Percentiles rank a stretch among this genome's conserved stretches.
These are phyloP conservation scores for Termitomyces sp. DNA, from an alignment of 768 basidiomycete species.

Conservation along the genomic window DNA sequence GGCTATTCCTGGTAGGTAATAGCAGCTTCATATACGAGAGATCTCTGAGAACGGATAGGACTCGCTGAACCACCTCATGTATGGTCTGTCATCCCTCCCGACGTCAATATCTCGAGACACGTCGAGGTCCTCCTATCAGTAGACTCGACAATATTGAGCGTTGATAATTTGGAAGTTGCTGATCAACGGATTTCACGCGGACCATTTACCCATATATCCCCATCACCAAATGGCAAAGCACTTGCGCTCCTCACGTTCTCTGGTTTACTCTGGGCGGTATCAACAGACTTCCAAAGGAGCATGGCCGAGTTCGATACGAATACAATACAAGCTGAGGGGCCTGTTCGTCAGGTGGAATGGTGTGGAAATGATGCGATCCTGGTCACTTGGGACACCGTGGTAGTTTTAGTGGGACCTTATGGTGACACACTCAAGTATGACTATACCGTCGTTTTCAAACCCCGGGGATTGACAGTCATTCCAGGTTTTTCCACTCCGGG, in stretches of 20 bases:
- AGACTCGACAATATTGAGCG: slow-evolving; percentile 71
- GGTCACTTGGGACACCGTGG: slow-evolving; percentile 74
- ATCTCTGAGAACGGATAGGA: slow-evolving; percentile 33
- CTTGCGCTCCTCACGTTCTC: slow-evolving; percentile 75
- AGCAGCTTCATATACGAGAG: not conserved
- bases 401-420: slow-evolving; percentile 86
- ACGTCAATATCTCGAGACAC: slow-evolving; percentile 83
- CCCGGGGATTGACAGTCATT: slow-evolving; percentile 5
- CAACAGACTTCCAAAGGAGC: slow-evolving; percentile 84
- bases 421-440: slow-evolving; percentile 84
- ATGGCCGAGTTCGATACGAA: slow-evolving; percentile 83
- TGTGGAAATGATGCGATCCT: slow-evolving; percentile 95
- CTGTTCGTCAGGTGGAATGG: slow-evolving; percentile 79
- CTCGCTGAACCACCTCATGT: slow-evolving; percentile 75
- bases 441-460: not conserved
- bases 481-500: slow-evolving; percentile 77
- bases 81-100: slow-evolving; percentile 89
- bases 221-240: slow-evolving; percentile 93
- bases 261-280: slow-evolving; percentile 88
- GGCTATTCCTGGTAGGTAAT: slow-evolving; percentile 64
- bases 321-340: slow-evolving; percentile 47
- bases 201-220: slow-evolving; percentile 81
- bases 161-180: slow-evolving; percentile 84
- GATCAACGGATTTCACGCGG: slow-evolving; percentile 89
- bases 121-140: slow-evolving; percentile 85